Percentiles rank a stretch among this genome's conserved stretches.
Evolutionary conservation across 345 rosid genomes (phyloP).

Genomic region (Lumnitzera racemosa): DNA sequence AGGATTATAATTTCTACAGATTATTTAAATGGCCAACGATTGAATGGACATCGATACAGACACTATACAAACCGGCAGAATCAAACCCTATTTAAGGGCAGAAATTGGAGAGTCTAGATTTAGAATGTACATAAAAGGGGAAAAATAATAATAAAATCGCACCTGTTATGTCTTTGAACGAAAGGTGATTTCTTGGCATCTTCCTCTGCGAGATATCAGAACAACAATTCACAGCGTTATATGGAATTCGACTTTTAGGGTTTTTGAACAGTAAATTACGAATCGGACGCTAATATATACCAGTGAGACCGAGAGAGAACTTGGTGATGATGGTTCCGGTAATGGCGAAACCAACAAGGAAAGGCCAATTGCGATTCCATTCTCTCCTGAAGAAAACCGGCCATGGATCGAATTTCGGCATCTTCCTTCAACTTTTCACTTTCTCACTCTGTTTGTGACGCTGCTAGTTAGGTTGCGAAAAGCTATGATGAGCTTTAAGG

Average conservation of each 20-base stretch:
- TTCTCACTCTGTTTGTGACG: no score
- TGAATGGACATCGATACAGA: background rate
- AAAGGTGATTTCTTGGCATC: constrained; percentile 79
- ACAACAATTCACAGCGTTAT: background rate
- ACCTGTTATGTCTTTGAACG: constrained; percentile 79
- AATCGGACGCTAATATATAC: constrained; percentile 13
- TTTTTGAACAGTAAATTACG: background rate
- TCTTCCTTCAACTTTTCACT: no score
- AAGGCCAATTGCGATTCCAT: constrained; percentile 76
- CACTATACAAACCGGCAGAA: background rate
- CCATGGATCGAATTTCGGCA: constrained; percentile 12
- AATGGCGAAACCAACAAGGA: constrained; percentile 70
- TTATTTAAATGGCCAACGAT: background rate
- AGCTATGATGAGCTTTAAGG: no score
- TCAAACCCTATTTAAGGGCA: background rate
- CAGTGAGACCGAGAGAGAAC: constrained; percentile 55
- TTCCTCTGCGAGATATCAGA: constrained; percentile 45
- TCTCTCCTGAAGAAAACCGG: constrained; percentile 71
- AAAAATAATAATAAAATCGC: background rate
- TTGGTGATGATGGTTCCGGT: constrained; percentile 68
- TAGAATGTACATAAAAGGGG: background rate
- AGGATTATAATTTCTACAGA: background rate
- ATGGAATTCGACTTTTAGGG: background rate
- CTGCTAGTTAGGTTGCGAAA: no score
- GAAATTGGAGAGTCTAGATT: background rate